Evolutionary conservation across 2,329 filamentous ascomycete species (phyloP), one percentile per base, ranked within the genome.

Genomic region (Xylariaceae sp.): DNA sequence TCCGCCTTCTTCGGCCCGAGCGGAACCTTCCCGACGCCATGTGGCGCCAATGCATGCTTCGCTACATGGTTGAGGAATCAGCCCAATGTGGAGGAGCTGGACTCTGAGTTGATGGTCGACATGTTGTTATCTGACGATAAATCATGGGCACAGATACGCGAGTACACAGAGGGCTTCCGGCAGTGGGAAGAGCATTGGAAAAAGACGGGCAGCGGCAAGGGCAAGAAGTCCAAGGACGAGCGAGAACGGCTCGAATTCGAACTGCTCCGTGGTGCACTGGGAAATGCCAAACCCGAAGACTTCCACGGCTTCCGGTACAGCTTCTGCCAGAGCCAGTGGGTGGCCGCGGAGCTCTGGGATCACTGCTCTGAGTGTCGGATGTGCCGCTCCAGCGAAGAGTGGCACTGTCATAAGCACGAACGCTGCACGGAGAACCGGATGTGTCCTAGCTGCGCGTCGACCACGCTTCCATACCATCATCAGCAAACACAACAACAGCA

Each of bases 51-150:
- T 50, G 60, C 69, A 3, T 73, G 71, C 59, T 73, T 72, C 51
- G 71, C 71, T 30, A 72, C 69, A 1, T 73, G 71, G 71, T 61
- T 73, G 17, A 69, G 67, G 18, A 72, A 72, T 53, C 71, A 73
- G 42, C 71, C 71, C 11, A 72, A 71, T 47, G 66, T 72, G 39
- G 71, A 72, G 51, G 71, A 73, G 51, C 63, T 73, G 8, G 71
- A 73, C 49, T 61, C 66, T 15, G 71, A 73, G 13, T 58, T 73
- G 17, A 72, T 73, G 70, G 69, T 73, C 18, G 71, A 73, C 53
- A 72, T 73, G 65, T 58, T 73, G 42, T 59, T 72, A 17, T 69
- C 71, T 42, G 71, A 73, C 48, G 71, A 73, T 37, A 67, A 67
- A 17, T 72, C 71, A 37, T 73, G 71, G 71, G 64, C 67, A 10